phyloP scores from a whole-genome alignment of 495 filamentous ascomycete species.

The Aspergillus ellipticus region DNA sequence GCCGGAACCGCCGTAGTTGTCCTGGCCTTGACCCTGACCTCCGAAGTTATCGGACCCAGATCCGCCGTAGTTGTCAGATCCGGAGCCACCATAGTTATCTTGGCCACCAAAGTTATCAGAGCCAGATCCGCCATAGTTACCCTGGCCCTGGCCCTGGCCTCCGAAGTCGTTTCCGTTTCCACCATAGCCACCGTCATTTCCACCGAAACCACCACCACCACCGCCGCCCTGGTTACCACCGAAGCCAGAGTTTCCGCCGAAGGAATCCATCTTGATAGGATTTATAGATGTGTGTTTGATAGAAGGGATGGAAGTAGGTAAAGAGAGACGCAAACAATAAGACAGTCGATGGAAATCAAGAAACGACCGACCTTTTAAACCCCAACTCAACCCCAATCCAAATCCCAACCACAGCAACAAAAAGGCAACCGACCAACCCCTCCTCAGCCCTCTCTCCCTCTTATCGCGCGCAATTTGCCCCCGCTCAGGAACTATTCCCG shows the following conservation, averaged over 20 bases:
- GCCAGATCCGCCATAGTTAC: background rate
- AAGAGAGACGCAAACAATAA: too few relatives aligned
- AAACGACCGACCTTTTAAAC: background rate
- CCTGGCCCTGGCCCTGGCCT: background rate
- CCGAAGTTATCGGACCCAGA: background rate
- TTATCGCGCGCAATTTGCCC: too few relatives aligned
- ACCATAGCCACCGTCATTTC: background rate
- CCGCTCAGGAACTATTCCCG: background rate
- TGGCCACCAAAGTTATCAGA: background rate
- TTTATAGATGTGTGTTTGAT: background rate
- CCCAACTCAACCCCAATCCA: background rate
- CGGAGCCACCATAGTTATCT: background rate
- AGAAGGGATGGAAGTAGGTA: background rate
- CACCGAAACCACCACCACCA: background rate
- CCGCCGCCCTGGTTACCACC: background rate
- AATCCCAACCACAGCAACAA: background rate
- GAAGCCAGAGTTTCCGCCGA: background rate
- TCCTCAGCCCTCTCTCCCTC: background rate
- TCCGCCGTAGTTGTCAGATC: background rate
- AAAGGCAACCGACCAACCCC: background rate
- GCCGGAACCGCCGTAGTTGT: background rate
- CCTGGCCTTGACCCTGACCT: too few relatives aligned
- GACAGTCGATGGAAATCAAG: too few relatives aligned
- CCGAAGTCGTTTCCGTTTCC: background rate
- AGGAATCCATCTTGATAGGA: background rate